phyloP scores from a whole-genome alignment of 495 filamentous ascomycete species.

The Filosporella fistucella region DNA sequence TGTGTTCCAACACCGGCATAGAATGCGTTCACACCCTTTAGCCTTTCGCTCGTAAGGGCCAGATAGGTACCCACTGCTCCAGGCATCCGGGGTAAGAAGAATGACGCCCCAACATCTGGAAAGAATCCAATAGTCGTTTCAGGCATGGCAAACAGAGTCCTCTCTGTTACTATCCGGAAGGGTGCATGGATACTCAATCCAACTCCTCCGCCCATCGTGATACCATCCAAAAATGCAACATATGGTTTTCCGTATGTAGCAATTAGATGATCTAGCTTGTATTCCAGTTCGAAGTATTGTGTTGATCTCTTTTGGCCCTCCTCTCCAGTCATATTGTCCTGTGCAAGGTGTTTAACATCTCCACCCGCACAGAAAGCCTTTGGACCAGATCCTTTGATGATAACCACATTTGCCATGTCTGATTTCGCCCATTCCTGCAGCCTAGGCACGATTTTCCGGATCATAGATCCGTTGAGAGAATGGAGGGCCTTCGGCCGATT shows the following conservation, averaged over 20 bases:
- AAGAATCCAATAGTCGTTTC: conserved; percentile 98
- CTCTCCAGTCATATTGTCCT: conserved; percentile 60
- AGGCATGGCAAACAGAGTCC: conserved; percentile 94
- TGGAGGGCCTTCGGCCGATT: conserved; percentile 91
- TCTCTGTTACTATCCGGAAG: conserved; percentile 93
- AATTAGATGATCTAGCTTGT: conserved; percentile 88
- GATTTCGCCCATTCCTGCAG: conserved; percentile 92
- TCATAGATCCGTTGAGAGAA: conserved; percentile 90
- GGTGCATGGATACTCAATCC: conserved; percentile 92
- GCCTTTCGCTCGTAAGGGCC: conserved; percentile 75
- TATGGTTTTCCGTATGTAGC: conserved; percentile 94
- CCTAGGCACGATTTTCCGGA: conserved; percentile 81
- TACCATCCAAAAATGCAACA: conserved; percentile 93
- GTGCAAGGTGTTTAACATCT: conserved; percentile 74
- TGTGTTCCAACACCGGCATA: conserved; percentile 87
- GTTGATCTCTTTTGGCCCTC: conserved; percentile 65
- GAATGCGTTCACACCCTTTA: conserved; percentile 79
- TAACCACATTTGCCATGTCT: conserved; percentile 83
- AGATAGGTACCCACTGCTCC: conserved; percentile 85
- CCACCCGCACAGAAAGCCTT: conserved; percentile 92
- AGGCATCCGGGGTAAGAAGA: conserved; percentile 88
- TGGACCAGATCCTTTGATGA: conserved; percentile 82
- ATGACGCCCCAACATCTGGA: conserved; percentile 92
- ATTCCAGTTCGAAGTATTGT: conserved; percentile 89
- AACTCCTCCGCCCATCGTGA: conserved; percentile 97